Evolutionary conservation across 768 basidiomycete species (phyloP).

Genomic region (Pleurotus tuoliensis): DNA sequence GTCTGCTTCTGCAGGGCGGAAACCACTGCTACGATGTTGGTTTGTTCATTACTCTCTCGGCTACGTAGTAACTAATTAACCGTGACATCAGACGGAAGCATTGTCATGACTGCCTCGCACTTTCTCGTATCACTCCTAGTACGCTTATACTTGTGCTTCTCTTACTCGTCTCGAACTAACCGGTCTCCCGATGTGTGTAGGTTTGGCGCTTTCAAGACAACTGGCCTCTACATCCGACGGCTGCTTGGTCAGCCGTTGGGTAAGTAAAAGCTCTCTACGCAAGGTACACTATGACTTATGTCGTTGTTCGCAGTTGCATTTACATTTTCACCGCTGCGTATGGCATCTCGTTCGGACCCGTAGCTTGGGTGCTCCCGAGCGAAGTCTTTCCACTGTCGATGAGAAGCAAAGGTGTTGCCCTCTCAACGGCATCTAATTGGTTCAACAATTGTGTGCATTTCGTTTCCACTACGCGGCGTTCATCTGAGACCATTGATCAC

Average conservation of each 20-base stretch:
- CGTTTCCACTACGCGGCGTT: background rate
- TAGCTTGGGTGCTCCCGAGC: slow-evolving; percentile 81
- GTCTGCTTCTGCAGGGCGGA: slow-evolving; percentile 42
- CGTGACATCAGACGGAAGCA: slow-evolving; percentile 46
- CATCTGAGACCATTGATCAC: background rate
- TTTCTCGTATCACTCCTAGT: slow-evolving; percentile 63
- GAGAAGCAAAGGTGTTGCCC: slow-evolving; percentile 76
- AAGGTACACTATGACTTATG: background rate
- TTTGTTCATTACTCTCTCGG: background rate
- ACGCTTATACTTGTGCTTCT: slow-evolving; percentile 24
- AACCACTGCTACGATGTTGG: slow-evolving; percentile 53
- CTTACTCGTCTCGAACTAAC: background rate
- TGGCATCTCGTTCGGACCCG: slow-evolving; percentile 73
- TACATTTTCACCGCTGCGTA: slow-evolving; percentile 78
- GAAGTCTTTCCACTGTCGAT: slow-evolving; percentile 81
- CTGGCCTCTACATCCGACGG: slow-evolving; percentile 54
- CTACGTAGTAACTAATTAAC: background rate
- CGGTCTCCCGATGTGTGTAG: slow-evolving; percentile 22
- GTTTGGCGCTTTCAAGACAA: slow-evolving; percentile 45
- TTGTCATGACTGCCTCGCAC: slow-evolving; percentile 63
- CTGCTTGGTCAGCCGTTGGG: slow-evolving; percentile 70
- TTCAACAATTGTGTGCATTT: slow-evolving; percentile 63
- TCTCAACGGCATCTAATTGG: slow-evolving; percentile 88
- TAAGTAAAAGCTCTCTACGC: slow-evolving; percentile 25
- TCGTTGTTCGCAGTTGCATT: slow-evolving; percentile 39